These are phyloP conservation scores for Pholiota molesta DNA, from an alignment of 768 basidiomycete genomes.

Conservation along the genomic window DNA sequence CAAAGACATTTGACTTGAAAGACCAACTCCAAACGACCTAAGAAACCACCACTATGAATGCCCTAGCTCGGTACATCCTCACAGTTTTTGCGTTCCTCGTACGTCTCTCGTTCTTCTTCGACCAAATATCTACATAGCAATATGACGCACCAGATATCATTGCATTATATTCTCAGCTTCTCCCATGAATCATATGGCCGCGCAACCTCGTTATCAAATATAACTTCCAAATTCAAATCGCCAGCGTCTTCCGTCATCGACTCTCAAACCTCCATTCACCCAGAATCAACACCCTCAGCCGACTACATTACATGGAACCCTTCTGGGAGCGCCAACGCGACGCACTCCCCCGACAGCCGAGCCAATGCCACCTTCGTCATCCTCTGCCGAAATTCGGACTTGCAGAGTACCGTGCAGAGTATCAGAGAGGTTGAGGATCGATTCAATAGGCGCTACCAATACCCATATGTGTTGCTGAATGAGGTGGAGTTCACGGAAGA, in stretches of 20 bases:
- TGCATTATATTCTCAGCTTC: conserved; percentile 54
- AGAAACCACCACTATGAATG: conserved; percentile 28
- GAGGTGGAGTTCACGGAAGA: conserved; percentile 77
- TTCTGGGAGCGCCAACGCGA: conserved; percentile 14
- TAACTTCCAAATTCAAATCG: conserved; percentile 27
- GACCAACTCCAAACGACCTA: neutral
- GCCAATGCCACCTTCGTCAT: conserved; percentile 49
- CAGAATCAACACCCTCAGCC: neutral
- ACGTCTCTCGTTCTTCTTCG: conserved; percentile 21
- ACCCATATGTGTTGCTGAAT: conserved; percentile 88
- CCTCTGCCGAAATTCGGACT: conserved; percentile 69
- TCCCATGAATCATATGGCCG: conserved; percentile 54
- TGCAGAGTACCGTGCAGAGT: conserved; percentile 62
- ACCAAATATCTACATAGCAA: conserved; percentile 1
- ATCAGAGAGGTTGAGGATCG: conserved; percentile 80
- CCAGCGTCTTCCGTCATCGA: neutral
- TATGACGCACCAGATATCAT: conserved; percentile 24
- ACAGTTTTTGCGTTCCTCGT: conserved; percentile 36
- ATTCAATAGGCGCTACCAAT: conserved; percentile 77
- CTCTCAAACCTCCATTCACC: too few relatives aligned
- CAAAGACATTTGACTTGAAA: neutral
- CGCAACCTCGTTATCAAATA: conserved; percentile 43
- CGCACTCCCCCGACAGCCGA: conserved; percentile 21
- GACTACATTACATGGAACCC: conserved; percentile 32
- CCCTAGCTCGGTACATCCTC: conserved; percentile 35